Conservation (phyloP, 495 filamentous ascomycete genomes). For the Neurospora sp. region DNA sequence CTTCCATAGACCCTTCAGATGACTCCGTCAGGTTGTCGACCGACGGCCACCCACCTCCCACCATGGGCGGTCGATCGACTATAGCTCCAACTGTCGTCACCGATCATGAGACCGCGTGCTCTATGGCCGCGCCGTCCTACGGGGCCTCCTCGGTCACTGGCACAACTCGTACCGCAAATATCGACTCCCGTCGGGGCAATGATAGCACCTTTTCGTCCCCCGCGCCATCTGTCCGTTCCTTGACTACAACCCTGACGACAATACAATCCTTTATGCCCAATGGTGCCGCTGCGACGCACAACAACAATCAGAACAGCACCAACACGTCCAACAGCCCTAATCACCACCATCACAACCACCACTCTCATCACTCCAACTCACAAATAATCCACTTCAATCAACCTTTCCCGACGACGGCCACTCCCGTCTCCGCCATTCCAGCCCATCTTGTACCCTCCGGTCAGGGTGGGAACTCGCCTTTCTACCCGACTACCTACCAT, state of each 20-base stretch:
- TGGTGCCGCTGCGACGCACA: conserved; percentile 51
- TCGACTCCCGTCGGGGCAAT: conserved; percentile 59
- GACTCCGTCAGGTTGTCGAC: conserved; percentile 46
- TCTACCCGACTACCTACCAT: conserved; percentile 69
- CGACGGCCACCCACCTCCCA: conserved; percentile 48
- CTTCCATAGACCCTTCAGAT: conserved; percentile 29
- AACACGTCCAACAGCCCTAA: conserved; percentile 26
- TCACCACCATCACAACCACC: conserved; percentile 14
- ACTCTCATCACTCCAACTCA: conserved; percentile 39
- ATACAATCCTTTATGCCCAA: conserved; percentile 81
- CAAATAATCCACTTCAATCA: conserved; percentile 71
- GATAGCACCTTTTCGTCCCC: conserved; percentile 92
- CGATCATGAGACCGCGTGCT: conserved; percentile 63
- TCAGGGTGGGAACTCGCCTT: conserved; percentile 27
- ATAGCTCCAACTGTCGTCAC: conserved; percentile 72
- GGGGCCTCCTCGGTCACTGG: conserved; percentile 47
- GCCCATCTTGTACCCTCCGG: conserved; percentile 56
- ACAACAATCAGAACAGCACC: conserved; percentile 28
- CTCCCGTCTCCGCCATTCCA: conserved; percentile 70
- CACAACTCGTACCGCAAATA: conserved; percentile 55
- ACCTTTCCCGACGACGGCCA: conserved; percentile 64
- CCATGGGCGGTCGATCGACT: conserved; percentile 53
- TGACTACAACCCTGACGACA: conserved; percentile 92
- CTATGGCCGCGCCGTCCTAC: conserved; percentile 69
- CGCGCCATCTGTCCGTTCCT: conserved; percentile 77